These are phyloP conservation scores for Didymella arachidicola DNA, from an alignment of 2,329 filamentous ascomycete genomes.

Conservation along the genomic window DNA sequence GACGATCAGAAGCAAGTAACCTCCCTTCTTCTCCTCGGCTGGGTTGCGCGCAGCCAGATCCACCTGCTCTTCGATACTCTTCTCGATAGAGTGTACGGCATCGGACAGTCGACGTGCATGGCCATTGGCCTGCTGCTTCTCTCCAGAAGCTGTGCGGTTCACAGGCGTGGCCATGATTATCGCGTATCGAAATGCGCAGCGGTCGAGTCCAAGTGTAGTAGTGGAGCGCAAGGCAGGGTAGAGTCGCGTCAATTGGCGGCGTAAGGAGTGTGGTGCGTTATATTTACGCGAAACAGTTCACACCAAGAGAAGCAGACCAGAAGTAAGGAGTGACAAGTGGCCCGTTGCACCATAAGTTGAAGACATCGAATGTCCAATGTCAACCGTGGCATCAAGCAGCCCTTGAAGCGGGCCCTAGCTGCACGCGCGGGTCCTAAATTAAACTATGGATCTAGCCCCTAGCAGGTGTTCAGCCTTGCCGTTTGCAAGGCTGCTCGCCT, in stretches of 20 bases:
- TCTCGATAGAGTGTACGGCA: slow-evolving; percentile 40
- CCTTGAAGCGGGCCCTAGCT: slow-evolving; percentile 29
- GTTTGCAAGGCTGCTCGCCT: slow-evolving; percentile 21
- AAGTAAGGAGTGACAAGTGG: slow-evolving; percentile 18
- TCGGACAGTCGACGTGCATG: slow-evolving; percentile 33
- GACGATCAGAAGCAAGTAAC: slow-evolving; percentile 77
- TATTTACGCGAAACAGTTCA: slow-evolving; percentile 3
- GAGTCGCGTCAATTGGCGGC: not conserved
- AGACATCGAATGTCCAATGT: slow-evolving; percentile 1
- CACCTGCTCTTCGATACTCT: slow-evolving; percentile 42
- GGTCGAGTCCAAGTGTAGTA: not conserved
- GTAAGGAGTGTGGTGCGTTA: slow-evolving; percentile 12
- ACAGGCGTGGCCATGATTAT: slow-evolving; percentile 41
- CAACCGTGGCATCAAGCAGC: slow-evolving; percentile 44
- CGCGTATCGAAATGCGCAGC: not conserved
- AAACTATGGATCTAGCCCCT: slow-evolving; percentile 3
- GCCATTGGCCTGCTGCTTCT: slow-evolving; percentile 34
- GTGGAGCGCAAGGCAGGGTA: not conserved
- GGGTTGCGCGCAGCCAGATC: slow-evolving; percentile 44
- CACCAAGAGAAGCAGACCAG: not conserved
- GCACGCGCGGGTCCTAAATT: slow-evolving; percentile 32
- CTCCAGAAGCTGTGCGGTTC: slow-evolving; percentile 42
- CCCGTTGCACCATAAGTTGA: slow-evolving; percentile 4
- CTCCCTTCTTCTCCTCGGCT: slow-evolving; percentile 56
- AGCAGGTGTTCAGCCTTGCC: too few species aligned